Percentiles rank a stretch among this genome's conserved stretches.
These are phyloP conservation scores for Craspedostauros australis DNA, from an alignment of 108 stramenopile genomes.

Conservation along the genomic window DNA sequence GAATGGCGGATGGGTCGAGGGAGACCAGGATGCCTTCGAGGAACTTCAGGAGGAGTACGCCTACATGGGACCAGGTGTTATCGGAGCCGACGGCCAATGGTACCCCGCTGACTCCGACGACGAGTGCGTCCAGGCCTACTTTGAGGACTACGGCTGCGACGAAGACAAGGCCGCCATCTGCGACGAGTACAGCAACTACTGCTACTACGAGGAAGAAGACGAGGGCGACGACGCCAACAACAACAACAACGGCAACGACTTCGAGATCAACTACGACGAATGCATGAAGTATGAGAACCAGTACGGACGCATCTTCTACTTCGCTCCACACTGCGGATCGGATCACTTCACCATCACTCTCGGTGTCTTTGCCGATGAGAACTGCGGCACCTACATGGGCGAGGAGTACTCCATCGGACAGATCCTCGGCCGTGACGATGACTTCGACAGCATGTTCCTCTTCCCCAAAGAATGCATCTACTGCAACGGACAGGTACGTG, in stretches of 20 bases:
- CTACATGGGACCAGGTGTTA: too few relatives aligned
- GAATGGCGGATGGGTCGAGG: slow-evolving; percentile 10
- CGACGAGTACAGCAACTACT: slow-evolving; percentile 13
- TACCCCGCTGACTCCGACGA: too few relatives aligned
- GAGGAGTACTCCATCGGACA: slow-evolving; percentile 20
- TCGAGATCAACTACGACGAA: slow-evolving; percentile 16
- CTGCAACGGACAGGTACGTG: slow-evolving; percentile 28
- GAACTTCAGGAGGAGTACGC: too few relatives aligned
- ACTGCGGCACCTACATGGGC: slow-evolving; percentile 59
- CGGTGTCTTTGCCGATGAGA: slow-evolving; percentile 67
- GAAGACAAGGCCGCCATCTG: slow-evolving; percentile 28
- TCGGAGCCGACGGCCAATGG: too few relatives aligned
- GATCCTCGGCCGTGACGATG: slow-evolving; percentile 33
- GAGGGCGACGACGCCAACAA: background rate
- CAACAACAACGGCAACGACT: slow-evolving; percentile 5
- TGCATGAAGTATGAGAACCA: slow-evolving; percentile 19
- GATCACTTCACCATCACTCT: slow-evolving; percentile 63
- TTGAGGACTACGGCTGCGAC: slow-evolving; percentile 22
- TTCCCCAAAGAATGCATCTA: slow-evolving; percentile 54
- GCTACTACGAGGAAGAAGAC: background rate
- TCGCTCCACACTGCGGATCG: slow-evolving; percentile 60
- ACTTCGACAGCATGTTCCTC: slow-evolving; percentile 20
- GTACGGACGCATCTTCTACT: slow-evolving; percentile 37
- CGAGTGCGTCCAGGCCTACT: too few relatives aligned
- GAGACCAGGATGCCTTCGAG: background rate